A percentile compares a stretch with the other conserved stretches of the same genome.
phyloP scores from a whole-genome alignment of 2,329 filamentous ascomycete genomes.

The Pleoardoris graminearum region DNA sequence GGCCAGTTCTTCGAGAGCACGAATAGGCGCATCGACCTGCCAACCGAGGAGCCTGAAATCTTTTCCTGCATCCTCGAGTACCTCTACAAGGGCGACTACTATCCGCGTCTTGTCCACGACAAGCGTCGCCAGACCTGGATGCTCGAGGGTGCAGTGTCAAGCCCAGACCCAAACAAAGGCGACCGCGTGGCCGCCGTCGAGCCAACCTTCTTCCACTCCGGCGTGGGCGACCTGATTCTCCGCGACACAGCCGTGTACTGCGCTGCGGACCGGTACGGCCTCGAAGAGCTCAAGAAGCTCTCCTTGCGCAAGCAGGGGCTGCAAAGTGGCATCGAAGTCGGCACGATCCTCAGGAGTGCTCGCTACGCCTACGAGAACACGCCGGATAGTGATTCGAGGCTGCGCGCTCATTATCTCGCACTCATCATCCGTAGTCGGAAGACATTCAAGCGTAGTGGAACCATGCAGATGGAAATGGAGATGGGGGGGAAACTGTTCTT shows the following conservation, averaged over 20 bases:
- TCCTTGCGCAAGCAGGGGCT: constrained; percentile 92
- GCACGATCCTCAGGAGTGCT: constrained; percentile 86
- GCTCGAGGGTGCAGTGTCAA: constrained; percentile 72
- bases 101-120: constrained; percentile 84
- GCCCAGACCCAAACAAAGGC: constrained; percentile 58
- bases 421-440: constrained; percentile 96
- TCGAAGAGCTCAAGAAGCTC: constrained; percentile 90
- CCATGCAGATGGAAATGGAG: constrained; percentile 99
- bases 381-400: constrained; percentile 85
- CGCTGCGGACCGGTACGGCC: constrained; percentile 83
- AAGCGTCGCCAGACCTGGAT: constrained; percentile 86
- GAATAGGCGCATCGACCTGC: constrained; percentile 76
- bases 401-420: constrained; percentile 96
- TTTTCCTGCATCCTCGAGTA: constrained; percentile 95
- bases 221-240: constrained; percentile 75
- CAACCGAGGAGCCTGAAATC: constrained; percentile 83
- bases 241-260: constrained; percentile 96
- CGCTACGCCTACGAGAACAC: constrained; percentile 96
- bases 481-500: constrained; percentile 93
- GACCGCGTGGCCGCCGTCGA: constrained; percentile 63
- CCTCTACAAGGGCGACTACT: constrained; percentile 96
- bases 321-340: constrained; percentile 89
- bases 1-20: constrained; percentile 70
- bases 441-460: constrained; percentile 97
- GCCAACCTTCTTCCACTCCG: constrained; percentile 76